Base-by-base conservation (phyloP, 2,329 filamentous ascomycete genomes). In the Verticillium nubilum region DNA sequence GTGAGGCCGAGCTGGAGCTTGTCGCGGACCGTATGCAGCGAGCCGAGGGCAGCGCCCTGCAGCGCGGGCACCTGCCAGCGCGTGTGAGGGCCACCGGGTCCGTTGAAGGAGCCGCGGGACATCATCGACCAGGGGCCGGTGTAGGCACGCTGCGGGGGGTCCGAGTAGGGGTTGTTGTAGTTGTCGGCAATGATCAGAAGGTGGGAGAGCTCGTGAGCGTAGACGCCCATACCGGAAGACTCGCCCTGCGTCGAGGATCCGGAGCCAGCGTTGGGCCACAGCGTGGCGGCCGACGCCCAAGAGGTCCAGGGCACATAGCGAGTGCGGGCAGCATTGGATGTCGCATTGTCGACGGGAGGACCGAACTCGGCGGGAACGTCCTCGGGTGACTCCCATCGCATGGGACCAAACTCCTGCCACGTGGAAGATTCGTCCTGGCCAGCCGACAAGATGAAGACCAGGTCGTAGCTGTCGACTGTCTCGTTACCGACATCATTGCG, bases 381-480 rank as follows among this genome's bases (percentile, higher is more conserved):
- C 17, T 81, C 76, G 13, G 73, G 76, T 6, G 69, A 72, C 12
- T 71, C 65, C 58, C 82, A 84, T 60, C 74, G 78, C 78, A 84
- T 83, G 67, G 81, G 77, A 37, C 81, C 81, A 62, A 83, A 84
- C 62, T 83, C 80, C 59, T 83, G 81, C 81, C 81, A 84, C 0
- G 80, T 81, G 0, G 78, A 78, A 0, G 79, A 82, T 66, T 83
- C 80, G 60, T 83, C 80, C 62, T 84, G 80, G 5, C 81, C 81
- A 0, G 80, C 79, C 0, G 80, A 81, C 1, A 83, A 74, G 60
- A 83, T 81, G 66, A 83, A 84, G 4, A 78, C 80, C 1, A 84
- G 70, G 65, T 84, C 81, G 54, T 72, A 84, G 0, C 74, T 66
- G 61, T 74, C 68, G 3, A 79, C 80, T 1, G 74, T 78, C n/a